Evolutionary conservation across 257 asterid genomes (phyloP).

Genomic region (Lithospermum erythrorhizon): DNA sequence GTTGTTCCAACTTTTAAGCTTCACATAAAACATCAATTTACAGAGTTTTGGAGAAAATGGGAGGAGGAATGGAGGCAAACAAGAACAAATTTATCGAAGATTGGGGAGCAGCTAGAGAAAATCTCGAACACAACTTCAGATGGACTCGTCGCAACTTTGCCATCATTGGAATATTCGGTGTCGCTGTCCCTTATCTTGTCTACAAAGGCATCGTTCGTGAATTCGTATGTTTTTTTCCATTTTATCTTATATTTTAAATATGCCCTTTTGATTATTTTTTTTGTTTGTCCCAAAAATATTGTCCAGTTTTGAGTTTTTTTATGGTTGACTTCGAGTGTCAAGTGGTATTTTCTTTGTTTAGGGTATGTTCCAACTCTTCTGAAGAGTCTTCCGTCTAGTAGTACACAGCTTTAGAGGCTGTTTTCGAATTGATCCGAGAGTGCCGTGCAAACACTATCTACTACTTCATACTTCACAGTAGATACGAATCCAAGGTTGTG

Average conservation of each 20-base stretch:
- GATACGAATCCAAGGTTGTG: too few species aligned
- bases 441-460: too few species aligned
- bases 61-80: conserved; percentile 86
- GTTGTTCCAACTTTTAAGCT: too few species aligned
- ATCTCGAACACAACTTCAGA: conserved; percentile 76
- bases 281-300: neutral
- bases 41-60: conserved; percentile 38
- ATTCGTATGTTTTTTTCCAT: conserved; percentile 36
- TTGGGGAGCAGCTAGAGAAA: conserved; percentile 73
- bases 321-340: too few species aligned
- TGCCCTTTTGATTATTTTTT: neutral
- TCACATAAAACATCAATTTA: too few species aligned
- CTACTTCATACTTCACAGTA: too few species aligned
- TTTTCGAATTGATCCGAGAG: too few species aligned
- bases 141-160: conserved; percentile 90
- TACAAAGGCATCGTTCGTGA: conserved; percentile 87
- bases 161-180: conserved; percentile 72
- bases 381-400: too few species aligned
- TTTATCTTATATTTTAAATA: neutral
- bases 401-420: too few species aligned
- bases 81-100: conserved; percentile 89
- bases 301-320: neutral
- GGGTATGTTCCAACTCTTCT: too few species aligned
- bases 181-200: conserved; percentile 63
- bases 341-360: too few species aligned